A percentile compares a stretch with the other conserved stretches of the same genome.
These are phyloP conservation scores for Isatis lusitanica DNA, from an alignment of 441 rosid genomes.

Conservation along the genomic window DNA sequence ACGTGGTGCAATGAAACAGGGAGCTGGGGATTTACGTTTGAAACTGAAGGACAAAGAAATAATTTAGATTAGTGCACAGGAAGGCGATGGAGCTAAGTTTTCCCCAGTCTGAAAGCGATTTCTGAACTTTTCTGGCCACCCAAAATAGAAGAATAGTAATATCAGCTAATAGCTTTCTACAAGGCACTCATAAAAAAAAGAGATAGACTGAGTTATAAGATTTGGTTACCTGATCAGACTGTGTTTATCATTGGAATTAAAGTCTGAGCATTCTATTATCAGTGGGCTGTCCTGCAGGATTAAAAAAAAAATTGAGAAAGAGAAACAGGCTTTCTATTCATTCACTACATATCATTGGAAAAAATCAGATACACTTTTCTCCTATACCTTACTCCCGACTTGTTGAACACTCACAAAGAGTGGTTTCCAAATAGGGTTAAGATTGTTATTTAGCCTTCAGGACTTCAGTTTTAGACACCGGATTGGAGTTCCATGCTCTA, in stretches of 20 bases:
- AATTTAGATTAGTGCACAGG: conserved; percentile 17
- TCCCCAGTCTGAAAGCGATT: conserved; percentile 75
- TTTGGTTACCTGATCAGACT: conserved; percentile 76
- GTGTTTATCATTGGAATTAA: conserved; percentile 83
- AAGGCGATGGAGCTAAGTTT: conserved; percentile 39
- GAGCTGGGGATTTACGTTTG: conserved; percentile 92
- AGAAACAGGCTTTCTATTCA: neutral
- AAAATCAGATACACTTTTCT: neutral
- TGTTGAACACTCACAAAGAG: conserved; percentile 79
- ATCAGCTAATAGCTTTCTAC: conserved; percentile 8
- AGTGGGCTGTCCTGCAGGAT: conserved; percentile 72
- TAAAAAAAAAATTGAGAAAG: conserved; percentile 22
- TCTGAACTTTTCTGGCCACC: conserved; percentile 65
- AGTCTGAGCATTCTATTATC: conserved; percentile 85
- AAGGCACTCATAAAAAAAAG: conserved; percentile 21
- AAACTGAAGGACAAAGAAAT: conserved; percentile 52
- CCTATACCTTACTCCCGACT: conserved; percentile 83
- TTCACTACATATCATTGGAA: neutral
- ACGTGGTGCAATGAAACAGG: conserved; percentile 92
- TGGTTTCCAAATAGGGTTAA: conserved; percentile 75
- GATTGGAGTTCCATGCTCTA: conserved; percentile 60
- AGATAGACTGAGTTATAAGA: conserved; percentile 31
- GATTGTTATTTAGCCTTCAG: conserved; percentile 53
- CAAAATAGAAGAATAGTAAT: conserved; percentile 27
- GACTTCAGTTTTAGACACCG: conserved; percentile 87